phyloP scores from a whole-genome alignment of 2,329 filamentous ascomycete species.

The Exutisphaerella laricina region DNA sequence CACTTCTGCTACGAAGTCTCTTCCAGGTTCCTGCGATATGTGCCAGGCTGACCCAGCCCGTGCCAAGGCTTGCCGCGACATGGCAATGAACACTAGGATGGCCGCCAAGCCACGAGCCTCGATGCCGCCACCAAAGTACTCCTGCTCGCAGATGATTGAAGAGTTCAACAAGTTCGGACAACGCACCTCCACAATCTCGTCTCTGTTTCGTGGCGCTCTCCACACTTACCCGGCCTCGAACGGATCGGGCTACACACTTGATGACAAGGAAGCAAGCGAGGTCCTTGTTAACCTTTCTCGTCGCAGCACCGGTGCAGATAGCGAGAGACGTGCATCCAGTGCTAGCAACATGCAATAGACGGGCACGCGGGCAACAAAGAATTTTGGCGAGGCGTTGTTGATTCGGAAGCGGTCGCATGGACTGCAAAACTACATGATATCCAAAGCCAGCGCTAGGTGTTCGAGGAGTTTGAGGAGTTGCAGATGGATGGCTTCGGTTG shows the following conservation, averaged over 20 bases:
- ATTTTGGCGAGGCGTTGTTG: not conserved
- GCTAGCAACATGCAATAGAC: not conserved
- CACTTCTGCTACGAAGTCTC: slow-evolving; percentile 6
- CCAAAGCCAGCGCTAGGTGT: not conserved
- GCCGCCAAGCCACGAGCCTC: slow-evolving; percentile 3
- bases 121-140: slow-evolving; percentile 13
- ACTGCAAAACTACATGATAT: not conserved
- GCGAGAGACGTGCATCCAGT: not conserved
- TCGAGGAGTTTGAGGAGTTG: not conserved
- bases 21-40: slow-evolving; percentile 28
- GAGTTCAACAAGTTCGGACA: slow-evolving; percentile 22
- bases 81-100: slow-evolving; percentile 16
- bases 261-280: slow-evolving; percentile 19
- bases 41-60: slow-evolving; percentile 26
- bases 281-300: slow-evolving; percentile 16
- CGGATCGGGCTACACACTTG: slow-evolving; percentile 19
- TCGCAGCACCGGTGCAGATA: slow-evolving; percentile 8
- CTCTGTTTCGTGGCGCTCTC: slow-evolving; percentile 19
- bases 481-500: not conserved
- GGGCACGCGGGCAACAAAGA: not conserved
- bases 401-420: not conserved
- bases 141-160: slow-evolving; percentile 21
- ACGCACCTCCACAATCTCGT: slow-evolving; percentile 18
- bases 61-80: slow-evolving; percentile 24
- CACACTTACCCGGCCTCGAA: slow-evolving; percentile 16